Percentiles rank a stretch among this genome's conserved stretches.
phyloP scores from a whole-genome alignment of 306 rosid species.

The Neltuma alba region DNA sequence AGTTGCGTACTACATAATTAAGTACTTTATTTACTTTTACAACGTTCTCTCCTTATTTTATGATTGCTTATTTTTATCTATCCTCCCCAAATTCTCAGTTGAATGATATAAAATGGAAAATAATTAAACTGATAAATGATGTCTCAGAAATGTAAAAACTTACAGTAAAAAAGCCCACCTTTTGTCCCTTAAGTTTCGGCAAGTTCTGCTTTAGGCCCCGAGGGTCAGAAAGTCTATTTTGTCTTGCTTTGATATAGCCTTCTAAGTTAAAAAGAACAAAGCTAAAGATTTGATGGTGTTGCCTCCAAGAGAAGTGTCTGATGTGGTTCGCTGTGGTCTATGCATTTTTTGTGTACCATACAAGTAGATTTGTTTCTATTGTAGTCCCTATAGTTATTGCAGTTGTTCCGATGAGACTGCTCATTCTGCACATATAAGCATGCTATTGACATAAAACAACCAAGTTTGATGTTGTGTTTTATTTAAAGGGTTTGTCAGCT shows the following conservation, averaged over 20 bases:
- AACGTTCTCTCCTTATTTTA: neutral
- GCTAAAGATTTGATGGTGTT: neutral
- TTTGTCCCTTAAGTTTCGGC: neutral
- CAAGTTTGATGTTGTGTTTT: neutral
- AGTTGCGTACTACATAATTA: neutral
- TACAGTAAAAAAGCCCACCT: neutral
- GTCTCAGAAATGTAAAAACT: neutral
- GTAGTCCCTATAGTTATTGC: neutral
- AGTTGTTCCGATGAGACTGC: neutral
- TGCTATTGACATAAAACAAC: neutral
- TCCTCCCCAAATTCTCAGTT: neutral
- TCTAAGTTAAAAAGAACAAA: neutral
- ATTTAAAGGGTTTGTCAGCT: neutral
- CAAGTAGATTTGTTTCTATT: neutral
- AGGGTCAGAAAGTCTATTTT: neutral
- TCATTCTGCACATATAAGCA: neutral
- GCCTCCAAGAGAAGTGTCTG: too few relatives aligned
- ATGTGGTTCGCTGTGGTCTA: neutral
- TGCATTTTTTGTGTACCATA: neutral
- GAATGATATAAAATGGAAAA: neutral
- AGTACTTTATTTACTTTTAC: neutral
- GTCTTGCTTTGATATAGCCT: neutral
- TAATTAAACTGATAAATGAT: neutral
- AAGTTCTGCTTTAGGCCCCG: neutral
- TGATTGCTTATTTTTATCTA: neutral